Evolutionary conservation across 768 basidiomycete species (phyloP), one percentile per base, ranked within the genome.

Genomic region (Mycena galericulata): DNA sequence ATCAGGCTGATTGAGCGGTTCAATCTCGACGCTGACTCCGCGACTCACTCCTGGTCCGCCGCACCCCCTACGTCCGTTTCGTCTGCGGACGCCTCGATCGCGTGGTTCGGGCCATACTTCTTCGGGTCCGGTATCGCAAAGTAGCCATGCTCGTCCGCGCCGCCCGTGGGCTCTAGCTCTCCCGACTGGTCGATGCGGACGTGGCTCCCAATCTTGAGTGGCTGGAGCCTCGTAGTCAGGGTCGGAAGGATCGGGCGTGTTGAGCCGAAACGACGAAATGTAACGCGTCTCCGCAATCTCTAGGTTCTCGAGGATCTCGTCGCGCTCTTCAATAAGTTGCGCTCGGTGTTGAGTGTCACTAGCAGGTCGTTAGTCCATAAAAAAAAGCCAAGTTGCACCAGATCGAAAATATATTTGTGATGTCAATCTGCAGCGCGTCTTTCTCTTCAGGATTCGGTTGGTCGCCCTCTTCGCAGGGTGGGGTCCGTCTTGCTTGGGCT

Each of bases 271-370:
- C 6, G 91, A 94, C 62, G 84, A 83, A 69, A 93, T 93, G 73
- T 94, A 96, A 73, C 85, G 87, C 14, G 90, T 88, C 80, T 94
- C 93, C 14, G 93, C 92, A 58, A 90, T 87, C 80, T 95, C 93
- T 10, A 95, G 83, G 68, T 92, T 89, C 71, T 93, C 90, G n/a
- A 95, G 78, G 22, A 94, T 88, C 73, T 87, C 85, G 68, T 94
- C 93, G 30, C 94, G 85, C 75, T 94, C 90, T 46, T 89, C 88
- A 46, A 95, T 92, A 30, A 95, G 86, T 8, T 87, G 70, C 0
- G 89, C 87, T n/a, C 95, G 81, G 4, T 83, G 83, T 17, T 86
- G 84, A 0, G 92, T 94, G 74, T 94, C 91, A 27, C 93, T 95
- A 65, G 20, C 69, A 26, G 65, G 57, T 63, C 34, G 7, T 43